Evolutionary conservation across 208 protist species (phyloP).

Genomic region (Wallacemonas sp.): DNA sequence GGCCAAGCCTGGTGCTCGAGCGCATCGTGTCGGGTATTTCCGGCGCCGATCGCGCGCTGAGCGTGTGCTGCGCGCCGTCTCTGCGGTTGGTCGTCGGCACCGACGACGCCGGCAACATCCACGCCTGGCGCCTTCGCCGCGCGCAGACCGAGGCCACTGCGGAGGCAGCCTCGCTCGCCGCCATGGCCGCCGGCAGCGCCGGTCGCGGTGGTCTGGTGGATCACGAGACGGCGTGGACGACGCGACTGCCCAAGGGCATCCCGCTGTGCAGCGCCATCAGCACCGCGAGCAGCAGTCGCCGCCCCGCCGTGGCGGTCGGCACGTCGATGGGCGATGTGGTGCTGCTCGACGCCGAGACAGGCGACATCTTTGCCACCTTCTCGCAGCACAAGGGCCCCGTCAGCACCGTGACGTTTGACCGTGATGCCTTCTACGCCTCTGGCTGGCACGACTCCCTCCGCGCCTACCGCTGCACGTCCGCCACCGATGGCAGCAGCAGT

Average conservation of each 20-base stretch:
- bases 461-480: constrained; percentile 39
- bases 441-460: constrained; percentile 91
- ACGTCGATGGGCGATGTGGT: constrained; percentile 86
- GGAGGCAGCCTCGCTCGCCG: not conserved
- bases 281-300: constrained; percentile 24
- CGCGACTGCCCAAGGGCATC: constrained; percentile 74
- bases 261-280: constrained; percentile 64
- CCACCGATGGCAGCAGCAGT: constrained; percentile 29
- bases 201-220: constrained; percentile 35
- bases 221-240: constrained; percentile 77
- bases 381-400: constrained; percentile 86
- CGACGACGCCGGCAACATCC: constrained; percentile 82
- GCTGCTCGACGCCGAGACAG: constrained; percentile 70
- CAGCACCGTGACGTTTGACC: constrained; percentile 49
- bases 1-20: constrained; percentile 42
- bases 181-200: not conserved
- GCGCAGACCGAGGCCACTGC: not conserved
- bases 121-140: constrained; percentile 60
- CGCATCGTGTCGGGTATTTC: constrained; percentile 73
- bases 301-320: constrained; percentile 72
- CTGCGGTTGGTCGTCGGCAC: constrained; percentile 62
- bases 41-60: constrained; percentile 82
- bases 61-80: constrained; percentile 38
- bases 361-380: constrained; percentile 70
- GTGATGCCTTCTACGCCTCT: constrained; percentile 65